Conservation (phyloP, 1,284 basidiomycete genomes). For the Melanopsichium pennsylvanicum region DNA sequence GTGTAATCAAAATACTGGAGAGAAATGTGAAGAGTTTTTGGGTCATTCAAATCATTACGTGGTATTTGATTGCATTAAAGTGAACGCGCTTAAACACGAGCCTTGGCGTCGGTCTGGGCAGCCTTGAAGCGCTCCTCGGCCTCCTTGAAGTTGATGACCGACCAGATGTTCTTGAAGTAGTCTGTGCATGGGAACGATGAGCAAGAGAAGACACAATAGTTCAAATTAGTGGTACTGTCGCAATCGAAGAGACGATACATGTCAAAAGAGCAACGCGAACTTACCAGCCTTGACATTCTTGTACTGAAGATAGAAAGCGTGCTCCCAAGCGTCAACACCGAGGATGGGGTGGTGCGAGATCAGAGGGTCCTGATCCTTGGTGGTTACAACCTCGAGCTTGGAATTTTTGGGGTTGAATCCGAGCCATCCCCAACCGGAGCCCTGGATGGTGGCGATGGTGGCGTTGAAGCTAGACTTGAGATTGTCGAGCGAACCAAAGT, state of each 20-base stretch:
- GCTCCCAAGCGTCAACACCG: slow-evolving; percentile 97
- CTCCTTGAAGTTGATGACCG: slow-evolving; percentile 66
- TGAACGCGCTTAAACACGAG: slow-evolving; percentile 27
- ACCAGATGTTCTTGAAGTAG: slow-evolving; percentile 66
- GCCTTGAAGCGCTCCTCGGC: slow-evolving; percentile 64
- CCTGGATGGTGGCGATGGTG: slow-evolving; percentile 90
- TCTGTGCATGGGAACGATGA: slow-evolving; percentile 8
- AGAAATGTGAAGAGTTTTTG: not conserved
- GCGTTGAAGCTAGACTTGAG: slow-evolving; percentile 83
- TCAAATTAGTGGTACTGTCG: not conserved
- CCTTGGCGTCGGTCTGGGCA: slow-evolving; percentile 53
- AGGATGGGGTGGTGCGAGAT: slow-evolving; percentile 86
- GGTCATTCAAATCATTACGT: slow-evolving; percentile 14
- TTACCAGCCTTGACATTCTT: slow-evolving; percentile 53
- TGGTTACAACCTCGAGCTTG: slow-evolving; percentile 81
- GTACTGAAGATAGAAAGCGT: slow-evolving; percentile 69
- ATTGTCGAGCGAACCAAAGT: slow-evolving; percentile 83
- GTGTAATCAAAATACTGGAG: slow-evolving; percentile 18
- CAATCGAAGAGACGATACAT: not conserved
- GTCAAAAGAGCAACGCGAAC: not conserved
- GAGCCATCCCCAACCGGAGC: slow-evolving; percentile 98
- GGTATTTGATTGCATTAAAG: slow-evolving; percentile 7
- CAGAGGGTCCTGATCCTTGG: slow-evolving; percentile 95
- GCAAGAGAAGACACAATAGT: not conserved
- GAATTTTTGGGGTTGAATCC: slow-evolving; percentile 65